Base-by-base conservation (phyloP, 192 early-diverging fungal genomes). In the Backusella tuberculispora region DNA sequence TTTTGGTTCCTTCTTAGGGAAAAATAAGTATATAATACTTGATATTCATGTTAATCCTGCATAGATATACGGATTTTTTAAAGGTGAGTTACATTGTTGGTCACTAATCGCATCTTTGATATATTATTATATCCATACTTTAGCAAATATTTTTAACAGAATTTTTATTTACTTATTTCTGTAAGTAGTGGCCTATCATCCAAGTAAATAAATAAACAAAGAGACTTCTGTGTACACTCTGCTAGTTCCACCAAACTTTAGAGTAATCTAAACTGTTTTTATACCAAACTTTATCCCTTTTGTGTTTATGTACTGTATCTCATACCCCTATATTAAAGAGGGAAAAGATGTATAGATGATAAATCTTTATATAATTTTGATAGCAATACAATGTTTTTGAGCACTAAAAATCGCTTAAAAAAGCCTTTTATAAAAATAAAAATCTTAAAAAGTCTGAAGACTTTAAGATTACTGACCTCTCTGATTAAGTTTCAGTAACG, bases 131-230 rank as follows among this genome's bases (percentile, higher is more conserved):
- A 53, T 53, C n/a, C 7, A 53, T 24, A 50, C 19, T 50, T 50
- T 50, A 53, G n/a, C 19, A 53, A 53, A 53, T 19, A 53, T 19
- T 53, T 53, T 19, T 8, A 21, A 9, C 50, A 53, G 50, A 53
- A 53, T 53, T 19, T 53, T 19, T 53, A 17, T 53, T 53, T 53
- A 53, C 9, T 6, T 17, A 48, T 48, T 53, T 53, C 50, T 53
- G 50, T 53, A 53, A 53, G 50, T 53, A 21, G 50, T 53, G 50
- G n/a, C 8, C n/a, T 17, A 53, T 53, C 50, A 53, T 53, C 19
- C 9, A 53, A 3, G 19, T 19, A 53, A 19, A 53, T 19, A 19
- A 19, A 19, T 19, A 53, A 19, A 53, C 9, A 53, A 17, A 53
- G 50, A 53, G 9, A 19, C 50, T 19, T 19, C 9, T 53, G 46